Base-by-base conservation (phyloP, 139 green algal species). In the Coccomyxa sp. region DNA sequence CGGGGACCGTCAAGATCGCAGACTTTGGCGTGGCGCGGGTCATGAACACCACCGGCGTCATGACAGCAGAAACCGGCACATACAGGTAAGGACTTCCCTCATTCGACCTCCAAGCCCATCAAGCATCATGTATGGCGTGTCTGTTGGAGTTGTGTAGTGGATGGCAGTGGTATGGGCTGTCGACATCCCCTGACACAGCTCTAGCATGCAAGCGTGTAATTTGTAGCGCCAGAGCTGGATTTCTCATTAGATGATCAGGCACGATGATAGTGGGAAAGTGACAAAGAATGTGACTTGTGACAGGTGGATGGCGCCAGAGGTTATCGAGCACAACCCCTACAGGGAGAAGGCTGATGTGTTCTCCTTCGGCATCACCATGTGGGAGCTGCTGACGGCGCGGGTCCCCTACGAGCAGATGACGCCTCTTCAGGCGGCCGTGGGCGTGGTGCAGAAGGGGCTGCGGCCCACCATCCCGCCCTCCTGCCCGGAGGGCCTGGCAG, bases 21-120 rank as follows among this genome's bases (percentile, higher is more conserved):
- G 95, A 99, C 86, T 99, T 99, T 93, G 96, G 96, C 2, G 96
- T 99, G 29, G 94, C 96, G 39, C 87, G 96, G 9, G 88, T 99
- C 31, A 88, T 98, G 74, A 91, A 94, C 71, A 78, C 73, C 18
- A 87, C 81, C 4, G 95, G 96, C 24, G 84, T 94, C 81, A 99
- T 99, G 96, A 99, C 96, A 3, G 96, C 96, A 29, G 96, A 99
- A 86, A 99, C 96, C 8, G 96, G 96, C 16, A 99, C 96, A 0
- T 99, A 99, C 90, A 87, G 96, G 82, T 86, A 50, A 0, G 78
- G 27, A 34, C 34, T 4, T 29, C 64, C 50, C 2, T 18, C 4
- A 7, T 5, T 64, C 5, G n/a, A n/a, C n/a, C n/a, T n/a, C n/a
- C n/a, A n/a, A n/a, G n/a, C n/a, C n/a, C n/a, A n/a, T n/a, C n/a